Conservation (phyloP, 2,329 filamentous ascomycete species). For the Capronia americana region DNA sequence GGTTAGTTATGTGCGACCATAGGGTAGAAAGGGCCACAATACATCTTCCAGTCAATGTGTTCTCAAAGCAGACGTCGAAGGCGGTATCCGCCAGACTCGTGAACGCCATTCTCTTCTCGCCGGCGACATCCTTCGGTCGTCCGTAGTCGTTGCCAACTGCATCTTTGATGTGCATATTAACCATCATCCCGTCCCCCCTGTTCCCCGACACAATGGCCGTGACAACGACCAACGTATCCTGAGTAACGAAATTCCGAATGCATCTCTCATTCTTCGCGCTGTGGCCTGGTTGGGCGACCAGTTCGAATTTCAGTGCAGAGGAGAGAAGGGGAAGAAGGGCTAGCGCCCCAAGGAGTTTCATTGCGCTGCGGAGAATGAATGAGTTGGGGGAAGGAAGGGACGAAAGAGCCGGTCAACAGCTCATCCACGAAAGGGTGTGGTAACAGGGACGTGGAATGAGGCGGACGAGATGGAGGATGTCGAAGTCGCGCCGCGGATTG, state of each 20-base stretch:
- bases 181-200: slow-evolving; percentile 87
- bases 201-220: slow-evolving; percentile 85
- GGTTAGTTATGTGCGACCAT: slow-evolving; percentile 18
- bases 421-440: slow-evolving; percentile 3
- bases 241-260: slow-evolving; percentile 92
- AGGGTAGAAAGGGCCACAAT: slow-evolving; percentile 1
- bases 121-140: slow-evolving; percentile 85
- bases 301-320: slow-evolving; percentile 89
- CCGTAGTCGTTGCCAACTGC: slow-evolving; percentile 96
- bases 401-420: slow-evolving; percentile 16
- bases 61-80: slow-evolving; percentile 97
- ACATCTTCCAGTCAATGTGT: slow-evolving; percentile 72
- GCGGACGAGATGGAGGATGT: not conserved
- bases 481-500: not conserved
- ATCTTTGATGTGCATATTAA: slow-evolving; percentile 98
- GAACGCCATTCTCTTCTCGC: slow-evolving; percentile 92
- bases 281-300: slow-evolving; percentile 71
- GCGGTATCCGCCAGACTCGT: slow-evolving; percentile 89
- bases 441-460: not conserved
- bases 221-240: slow-evolving; percentile 92
- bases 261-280: slow-evolving; percentile 76
- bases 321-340: slow-evolving; percentile 48
- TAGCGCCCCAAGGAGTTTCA: slow-evolving; percentile 37
- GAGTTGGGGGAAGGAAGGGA: not conserved
- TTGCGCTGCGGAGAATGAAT: slow-evolving; percentile 22